A percentile compares a stretch with the other conserved stretches of the same genome.
Evolutionary conservation across 768 basidiomycete species (phyloP).

Genomic region (Suillus paluster): DNA sequence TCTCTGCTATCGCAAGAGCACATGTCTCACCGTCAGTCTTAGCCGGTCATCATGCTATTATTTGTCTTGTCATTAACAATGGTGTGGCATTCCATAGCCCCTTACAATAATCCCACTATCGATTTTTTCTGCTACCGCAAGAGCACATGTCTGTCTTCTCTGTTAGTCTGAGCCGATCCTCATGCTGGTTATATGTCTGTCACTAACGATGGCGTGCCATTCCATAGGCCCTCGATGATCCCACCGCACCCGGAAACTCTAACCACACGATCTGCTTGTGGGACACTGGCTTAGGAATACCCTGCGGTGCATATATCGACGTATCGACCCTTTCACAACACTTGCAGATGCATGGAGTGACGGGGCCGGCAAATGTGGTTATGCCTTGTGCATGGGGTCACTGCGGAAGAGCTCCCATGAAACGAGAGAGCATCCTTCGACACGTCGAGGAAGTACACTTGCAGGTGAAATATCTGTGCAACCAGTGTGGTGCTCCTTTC

Average conservation of each 20-base stretch:
- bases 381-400: conserved; percentile 23
- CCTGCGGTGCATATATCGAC: conserved; percentile 15
- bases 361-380: conserved; percentile 16
- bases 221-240: background rate
- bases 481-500: conserved; percentile 27
- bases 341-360: conserved; percentile 25
- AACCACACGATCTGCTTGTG: conserved; percentile 13
- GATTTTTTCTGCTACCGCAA: background rate
- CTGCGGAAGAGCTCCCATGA: conserved; percentile 24
- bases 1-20: too few species aligned
- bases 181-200: background rate
- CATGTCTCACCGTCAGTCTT: too few species aligned
- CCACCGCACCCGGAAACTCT: background rate
- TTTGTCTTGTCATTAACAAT: too few species aligned
- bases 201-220: background rate
- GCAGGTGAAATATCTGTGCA: conserved; percentile 19
- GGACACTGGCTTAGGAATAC: background rate
- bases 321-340: conserved; percentile 22
- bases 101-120: too few species aligned
- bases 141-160: background rate
- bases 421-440: conserved; percentile 30
- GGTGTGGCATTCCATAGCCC: too few species aligned
- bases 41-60: too few species aligned
- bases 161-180: background rate
- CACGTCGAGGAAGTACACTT: conserved; percentile 33